Evolutionary conservation across 2,329 filamentous ascomycete species (phyloP).

Genomic region (Trichophyton equinum): DNA sequence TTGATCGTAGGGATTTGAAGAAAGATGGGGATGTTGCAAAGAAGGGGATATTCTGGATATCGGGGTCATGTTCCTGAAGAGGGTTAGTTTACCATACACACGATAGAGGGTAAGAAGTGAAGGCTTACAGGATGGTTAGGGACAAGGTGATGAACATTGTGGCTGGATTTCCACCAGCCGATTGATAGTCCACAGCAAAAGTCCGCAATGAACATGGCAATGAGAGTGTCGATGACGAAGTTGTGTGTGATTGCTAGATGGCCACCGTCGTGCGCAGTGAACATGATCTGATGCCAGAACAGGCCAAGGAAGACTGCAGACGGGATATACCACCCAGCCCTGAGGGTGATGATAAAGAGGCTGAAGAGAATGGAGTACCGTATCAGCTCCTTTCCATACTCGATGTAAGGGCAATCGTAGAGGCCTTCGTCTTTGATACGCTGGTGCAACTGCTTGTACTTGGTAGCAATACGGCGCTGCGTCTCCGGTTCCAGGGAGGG

Average conservation of each 20-base stretch:
- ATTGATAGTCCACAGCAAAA: constrained; percentile 78
- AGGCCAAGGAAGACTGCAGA: constrained; percentile 65
- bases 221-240: constrained; percentile 67
- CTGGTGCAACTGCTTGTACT: constrained; percentile 65
- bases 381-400: constrained; percentile 60
- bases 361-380: constrained; percentile 61
- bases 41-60: constrained; percentile 83
- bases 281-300: constrained; percentile 90
- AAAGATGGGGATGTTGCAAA: constrained; percentile 76
- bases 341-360: constrained; percentile 49
- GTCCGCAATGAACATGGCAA: constrained; percentile 82
- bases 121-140: constrained; percentile 62
- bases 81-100: neutral
- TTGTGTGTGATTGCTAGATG: constrained; percentile 95
- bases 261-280: constrained; percentile 84
- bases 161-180: constrained; percentile 93
- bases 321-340: constrained; percentile 50
- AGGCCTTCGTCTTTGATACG: constrained; percentile 61
- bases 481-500: constrained; percentile 60
- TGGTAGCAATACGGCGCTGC: constrained; percentile 61
- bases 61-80: constrained; percentile 67
- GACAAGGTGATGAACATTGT: constrained; percentile 94
- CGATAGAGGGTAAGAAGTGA: neutral
- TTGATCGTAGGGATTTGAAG: constrained; percentile 57
- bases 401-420: constrained; percentile 69